Percentiles rank a stretch among this genome's conserved stretches.
Evolutionary conservation across 2,329 filamentous ascomycete species (phyloP).

Genomic region (Mycosphaerelloides madeirae): DNA sequence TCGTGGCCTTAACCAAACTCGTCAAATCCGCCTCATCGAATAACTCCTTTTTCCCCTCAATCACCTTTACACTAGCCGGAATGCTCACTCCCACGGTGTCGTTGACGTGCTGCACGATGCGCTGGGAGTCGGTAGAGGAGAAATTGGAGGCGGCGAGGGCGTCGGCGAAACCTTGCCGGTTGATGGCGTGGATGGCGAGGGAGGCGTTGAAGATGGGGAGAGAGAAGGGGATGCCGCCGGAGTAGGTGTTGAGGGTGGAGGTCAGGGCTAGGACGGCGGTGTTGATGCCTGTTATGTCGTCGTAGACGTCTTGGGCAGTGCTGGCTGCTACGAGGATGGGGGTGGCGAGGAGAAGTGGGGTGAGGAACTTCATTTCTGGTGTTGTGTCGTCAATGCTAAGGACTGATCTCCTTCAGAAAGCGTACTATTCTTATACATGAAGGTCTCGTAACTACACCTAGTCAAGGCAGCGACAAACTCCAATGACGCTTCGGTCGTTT

Average conservation of each 20-base stretch:
- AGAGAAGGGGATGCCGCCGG: constrained; percentile 20
- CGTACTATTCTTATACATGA: too few relatives aligned
- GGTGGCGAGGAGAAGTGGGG: constrained; percentile 16
- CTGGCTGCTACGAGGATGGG: constrained; percentile 11
- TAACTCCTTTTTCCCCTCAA: constrained; percentile 23
- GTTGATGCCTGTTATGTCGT: constrained; percentile 26
- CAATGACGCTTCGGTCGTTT: too few relatives aligned
- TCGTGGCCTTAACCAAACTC: constrained; percentile 21
- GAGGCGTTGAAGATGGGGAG: constrained; percentile 19
- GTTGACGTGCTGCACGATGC: constrained; percentile 22
- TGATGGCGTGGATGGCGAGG: constrained; percentile 22
- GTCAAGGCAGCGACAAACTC: too few relatives aligned
- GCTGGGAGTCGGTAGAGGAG: constrained; percentile 20
- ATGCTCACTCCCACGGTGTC: constrained; percentile 25
- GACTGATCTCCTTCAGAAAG: too few relatives aligned
- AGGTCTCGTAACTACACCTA: too few relatives aligned
- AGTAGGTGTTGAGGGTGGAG: constrained; percentile 19
- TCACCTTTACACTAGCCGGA: constrained; percentile 14
- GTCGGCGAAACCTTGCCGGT: constrained; percentile 22
- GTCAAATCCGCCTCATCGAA: constrained; percentile 23
- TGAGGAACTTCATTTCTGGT: constrained; percentile 4
- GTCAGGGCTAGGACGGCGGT: constrained; percentile 20
- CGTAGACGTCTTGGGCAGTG: constrained; percentile 18
- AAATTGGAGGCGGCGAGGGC: constrained; percentile 18
- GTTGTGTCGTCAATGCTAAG: too few relatives aligned